Evolutionary conservation across 1,284 basidiomycete genomes (phyloP).

Genomic region (Sparassis latifolia): DNA sequence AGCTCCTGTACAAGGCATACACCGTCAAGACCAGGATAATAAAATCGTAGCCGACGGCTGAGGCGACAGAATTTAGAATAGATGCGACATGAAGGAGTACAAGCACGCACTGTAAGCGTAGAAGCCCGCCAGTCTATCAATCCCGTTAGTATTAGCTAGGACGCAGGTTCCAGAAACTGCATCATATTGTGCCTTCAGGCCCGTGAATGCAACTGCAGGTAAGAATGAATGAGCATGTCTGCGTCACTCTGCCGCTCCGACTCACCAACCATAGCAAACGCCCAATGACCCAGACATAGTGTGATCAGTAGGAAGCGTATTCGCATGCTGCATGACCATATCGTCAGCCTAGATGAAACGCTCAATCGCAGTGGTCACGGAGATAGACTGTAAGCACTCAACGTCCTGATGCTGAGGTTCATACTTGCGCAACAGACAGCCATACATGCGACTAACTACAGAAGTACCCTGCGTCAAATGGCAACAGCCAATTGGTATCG

Average conservation of each 20-base stretch:
- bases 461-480: too few species aligned
- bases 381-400: neutral
- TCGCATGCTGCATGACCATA: neutral
- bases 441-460: neutral
- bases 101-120: conserved; percentile 9
- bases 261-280: neutral
- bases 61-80: neutral
- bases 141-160: conserved; percentile 1
- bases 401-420: conserved; percentile 1
- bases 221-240: neutral
- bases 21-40: conserved; percentile 9
- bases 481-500: too few species aligned
- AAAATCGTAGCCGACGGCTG: conserved; percentile 9
- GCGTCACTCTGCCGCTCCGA: neutral
- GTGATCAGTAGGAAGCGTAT: neutral
- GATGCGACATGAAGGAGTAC: too few species aligned
- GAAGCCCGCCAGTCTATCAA: conserved; percentile 4
- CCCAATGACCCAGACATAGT: neutral
- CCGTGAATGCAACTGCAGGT: neutral
- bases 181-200: conserved; percentile 7
- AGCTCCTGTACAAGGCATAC: neutral
- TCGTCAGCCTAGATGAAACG: neutral
- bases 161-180: neutral
- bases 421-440: neutral
- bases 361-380: neutral